A percentile compares a stretch with the other conserved stretches of the same genome.
Evolutionary conservation across 106 monocot species (phyloP).

Genomic region (Vanilla planifolia): DNA sequence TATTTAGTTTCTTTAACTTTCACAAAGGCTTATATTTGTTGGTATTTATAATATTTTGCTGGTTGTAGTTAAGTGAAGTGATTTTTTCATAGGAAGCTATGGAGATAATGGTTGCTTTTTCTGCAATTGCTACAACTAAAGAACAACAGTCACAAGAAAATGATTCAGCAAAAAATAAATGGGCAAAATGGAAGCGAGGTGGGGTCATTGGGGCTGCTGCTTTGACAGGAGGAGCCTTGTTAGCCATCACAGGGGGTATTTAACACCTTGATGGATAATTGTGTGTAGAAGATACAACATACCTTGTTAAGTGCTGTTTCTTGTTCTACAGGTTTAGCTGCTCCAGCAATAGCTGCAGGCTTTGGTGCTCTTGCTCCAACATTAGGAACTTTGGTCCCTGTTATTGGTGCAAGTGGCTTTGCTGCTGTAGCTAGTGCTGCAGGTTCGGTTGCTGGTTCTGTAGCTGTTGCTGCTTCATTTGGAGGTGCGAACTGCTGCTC

Average conservation of each 20-base stretch:
- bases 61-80: too few species aligned
- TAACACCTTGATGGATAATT: too few species aligned
- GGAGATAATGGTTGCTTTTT: slow-evolving; percentile 87
- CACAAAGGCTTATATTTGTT: too few species aligned
- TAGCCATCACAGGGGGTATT: slow-evolving; percentile 83
- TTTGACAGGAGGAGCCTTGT: slow-evolving; percentile 80
- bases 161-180: slow-evolving; percentile 34
- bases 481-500: too few species aligned
- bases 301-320: not conserved
- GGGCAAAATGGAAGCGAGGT: slow-evolving; percentile 79
- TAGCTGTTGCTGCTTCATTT: slow-evolving; percentile 98
- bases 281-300: too few species aligned
- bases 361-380: slow-evolving; percentile 93
- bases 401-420: slow-evolving; percentile 95
- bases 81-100: slow-evolving; percentile 71
- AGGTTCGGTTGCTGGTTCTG: slow-evolving; percentile 93
- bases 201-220: slow-evolving; percentile 95
- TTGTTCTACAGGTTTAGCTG: slow-evolving; percentile 73
- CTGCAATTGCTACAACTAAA: slow-evolving; percentile 76
- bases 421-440: slow-evolving; percentile 93
- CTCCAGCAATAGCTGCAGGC: slow-evolving; percentile 98
- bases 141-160: slow-evolving; percentile 30
- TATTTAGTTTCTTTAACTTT: too few species aligned
- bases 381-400: slow-evolving; percentile 77
- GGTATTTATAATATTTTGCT: not conserved